Percentiles rank a stretch among this genome's conserved stretches.
phyloP scores from a whole-genome alignment of 1,284 basidiomycete genomes.

The Mixia osmundae region DNA sequence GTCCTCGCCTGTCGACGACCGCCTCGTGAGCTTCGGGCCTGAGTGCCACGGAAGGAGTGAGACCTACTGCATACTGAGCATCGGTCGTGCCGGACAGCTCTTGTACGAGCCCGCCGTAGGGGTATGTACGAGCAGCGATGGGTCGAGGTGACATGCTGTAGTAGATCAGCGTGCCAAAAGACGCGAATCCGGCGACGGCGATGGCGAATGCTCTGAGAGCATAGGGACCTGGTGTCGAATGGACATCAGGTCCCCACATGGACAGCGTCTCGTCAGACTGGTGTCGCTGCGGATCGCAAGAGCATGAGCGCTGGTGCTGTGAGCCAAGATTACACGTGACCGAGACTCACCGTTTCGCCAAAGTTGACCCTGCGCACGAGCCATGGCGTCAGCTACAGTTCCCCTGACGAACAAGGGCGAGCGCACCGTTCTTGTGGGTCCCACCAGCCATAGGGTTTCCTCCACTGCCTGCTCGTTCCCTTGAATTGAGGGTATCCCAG shows the following conservation, averaged over 20 bases:
- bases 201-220: slow-evolving; percentile 13
- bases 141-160: too few species aligned
- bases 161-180: slow-evolving; percentile 12
- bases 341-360: slow-evolving; percentile 13
- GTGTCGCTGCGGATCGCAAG: slow-evolving; percentile 11
- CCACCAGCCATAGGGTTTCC: slow-evolving; percentile 13
- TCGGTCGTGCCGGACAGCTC: slow-evolving; percentile 15
- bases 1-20: too few species aligned
- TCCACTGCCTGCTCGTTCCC: slow-evolving; percentile 10
- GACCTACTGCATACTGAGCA: slow-evolving; percentile 9
- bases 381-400: background rate
- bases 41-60: too few species aligned
- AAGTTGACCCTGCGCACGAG: slow-evolving; percentile 10
- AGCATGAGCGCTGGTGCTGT: background rate
- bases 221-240: slow-evolving; percentile 15
- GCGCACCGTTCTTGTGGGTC: slow-evolving; percentile 16
- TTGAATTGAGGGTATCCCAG: slow-evolving; percentile 15
- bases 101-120: slow-evolving; percentile 15
- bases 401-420: background rate
- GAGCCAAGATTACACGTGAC: background rate
- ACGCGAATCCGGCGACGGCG: slow-evolving; percentile 11
- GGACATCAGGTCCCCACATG: slow-evolving; percentile 19
- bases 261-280: slow-evolving; percentile 17
- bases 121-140: slow-evolving; percentile 10
- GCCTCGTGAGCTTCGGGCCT: too few species aligned